Evolutionary conservation across 805 yeast genomes (phyloP).

Genomic region (Candida silvatica): DNA sequence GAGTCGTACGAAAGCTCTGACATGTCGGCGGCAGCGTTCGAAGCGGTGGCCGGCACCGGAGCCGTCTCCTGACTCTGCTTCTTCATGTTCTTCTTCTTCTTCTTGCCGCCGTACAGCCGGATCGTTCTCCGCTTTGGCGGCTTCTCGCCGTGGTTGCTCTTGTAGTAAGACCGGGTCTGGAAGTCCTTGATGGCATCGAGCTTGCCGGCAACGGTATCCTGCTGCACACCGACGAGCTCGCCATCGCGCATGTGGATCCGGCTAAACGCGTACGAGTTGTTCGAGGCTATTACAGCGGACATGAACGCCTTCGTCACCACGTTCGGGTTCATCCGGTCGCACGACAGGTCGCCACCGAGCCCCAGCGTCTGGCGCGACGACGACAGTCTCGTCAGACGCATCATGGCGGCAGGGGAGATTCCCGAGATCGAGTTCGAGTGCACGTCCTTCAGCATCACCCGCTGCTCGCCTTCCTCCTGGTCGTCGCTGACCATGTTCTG

Average conservation of each 20-base stretch:
- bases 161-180: slow-evolving; percentile 34
- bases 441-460: slow-evolving; percentile 35
- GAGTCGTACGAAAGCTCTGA: too few relatives aligned
- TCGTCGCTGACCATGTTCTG: slow-evolving; percentile 24
- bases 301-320: slow-evolving; percentile 25
- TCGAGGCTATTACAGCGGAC: slow-evolving; percentile 19
- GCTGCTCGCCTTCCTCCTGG: slow-evolving; percentile 19
- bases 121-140: slow-evolving; percentile 21
- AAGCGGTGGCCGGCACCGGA: background rate
- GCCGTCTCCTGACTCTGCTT: background rate
- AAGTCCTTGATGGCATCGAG: slow-evolving; percentile 34
- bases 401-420: slow-evolving; percentile 56
- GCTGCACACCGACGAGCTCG: slow-evolving; percentile 15
- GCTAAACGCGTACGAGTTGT: slow-evolving; percentile 18
- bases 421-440: slow-evolving; percentile 50
- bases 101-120: slow-evolving; percentile 12
- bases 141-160: slow-evolving; percentile 17
- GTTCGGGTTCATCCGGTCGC: slow-evolving; percentile 25
- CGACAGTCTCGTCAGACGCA: slow-evolving; percentile 57
- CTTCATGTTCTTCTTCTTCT: slow-evolving; percentile 1
- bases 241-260: slow-evolving; percentile 26
- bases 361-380: slow-evolving; percentile 76
- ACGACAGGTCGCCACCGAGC: slow-evolving; percentile 33
- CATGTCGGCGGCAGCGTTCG: background rate
- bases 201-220: slow-evolving; percentile 27